These are phyloP conservation scores for Mortierella sp. DNA, from an alignment of 371 early-diverging fungal genomes.

Conservation along the genomic window DNA sequence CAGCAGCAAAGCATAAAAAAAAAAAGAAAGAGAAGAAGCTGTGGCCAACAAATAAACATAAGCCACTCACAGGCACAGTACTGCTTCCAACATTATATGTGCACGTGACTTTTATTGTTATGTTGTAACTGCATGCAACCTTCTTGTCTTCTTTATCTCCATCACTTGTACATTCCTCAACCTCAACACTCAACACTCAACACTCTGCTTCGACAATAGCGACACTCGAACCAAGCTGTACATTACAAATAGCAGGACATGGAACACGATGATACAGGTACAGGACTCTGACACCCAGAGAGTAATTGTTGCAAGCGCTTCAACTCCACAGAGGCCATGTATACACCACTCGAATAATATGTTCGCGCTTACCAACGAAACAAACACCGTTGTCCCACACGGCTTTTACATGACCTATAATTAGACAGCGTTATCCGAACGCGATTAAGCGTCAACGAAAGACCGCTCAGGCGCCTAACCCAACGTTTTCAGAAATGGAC, in stretches of 20 bases:
- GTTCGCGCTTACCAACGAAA: not conserved
- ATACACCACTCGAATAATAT: not conserved
- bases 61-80: not conserved
- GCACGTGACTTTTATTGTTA: not conserved
- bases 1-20: slow-evolving; percentile 11
- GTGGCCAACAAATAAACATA: slow-evolving; percentile 16
- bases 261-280: slow-evolving; percentile 9
- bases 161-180: not conserved
- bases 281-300: not conserved
- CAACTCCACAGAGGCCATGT: not conserved
- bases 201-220: not conserved
- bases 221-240: not conserved
- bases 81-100: not conserved
- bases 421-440: slow-evolving; percentile 47
- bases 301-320: not conserved
- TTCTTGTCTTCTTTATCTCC: not conserved
- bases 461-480: slow-evolving; percentile 35
- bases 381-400: not conserved
- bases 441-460: slow-evolving; percentile 51
- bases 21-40: not conserved
- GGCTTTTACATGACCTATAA: not conserved
- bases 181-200: not conserved
- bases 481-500: slow-evolving; percentile 42
- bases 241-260: not conserved
- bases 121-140: too few species aligned